A percentile compares a stretch with the other conserved stretches of the same genome.
These are phyloP conservation scores for Rhodofomes roseus DNA, from an alignment of 1,284 basidiomycete species.

Conservation along the genomic window DNA sequence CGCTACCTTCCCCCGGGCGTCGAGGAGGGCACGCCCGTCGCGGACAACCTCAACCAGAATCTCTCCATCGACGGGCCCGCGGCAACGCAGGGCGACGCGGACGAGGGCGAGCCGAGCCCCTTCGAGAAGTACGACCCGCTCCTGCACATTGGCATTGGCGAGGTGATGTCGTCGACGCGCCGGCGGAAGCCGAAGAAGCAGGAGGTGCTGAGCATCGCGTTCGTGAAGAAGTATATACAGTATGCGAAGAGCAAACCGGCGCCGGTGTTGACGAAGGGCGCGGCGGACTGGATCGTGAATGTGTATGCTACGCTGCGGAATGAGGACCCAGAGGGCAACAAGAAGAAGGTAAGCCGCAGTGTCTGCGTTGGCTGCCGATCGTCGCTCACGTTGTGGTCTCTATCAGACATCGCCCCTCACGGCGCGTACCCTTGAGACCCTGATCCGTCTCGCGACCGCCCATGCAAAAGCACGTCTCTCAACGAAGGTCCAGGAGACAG, in stretches of 20 bases:
- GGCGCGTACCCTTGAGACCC: constrained; percentile 96
- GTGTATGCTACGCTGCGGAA: constrained; percentile 93
- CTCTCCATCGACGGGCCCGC: constrained; percentile 79
- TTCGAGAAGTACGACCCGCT: constrained; percentile 98
- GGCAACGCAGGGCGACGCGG: constrained; percentile 50
- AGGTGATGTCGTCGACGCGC: constrained; percentile 40
- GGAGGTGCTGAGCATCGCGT: constrained; percentile 90
- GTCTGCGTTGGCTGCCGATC: background rate
- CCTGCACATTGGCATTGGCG: constrained; percentile 75
- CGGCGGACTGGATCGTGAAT: constrained; percentile 91
- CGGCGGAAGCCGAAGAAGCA: constrained; percentile 61
- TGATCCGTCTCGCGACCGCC: constrained; percentile 97
- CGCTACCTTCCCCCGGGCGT: constrained; percentile 95
- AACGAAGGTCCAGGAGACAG: constrained; percentile 77
- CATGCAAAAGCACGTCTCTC: constrained; percentile 96
- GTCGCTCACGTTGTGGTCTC: background rate
- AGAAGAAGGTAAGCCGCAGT: constrained; percentile 67
- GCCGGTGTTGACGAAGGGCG: constrained; percentile 88
- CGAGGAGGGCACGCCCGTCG: constrained; percentile 89
- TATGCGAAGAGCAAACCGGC: constrained; percentile 90
- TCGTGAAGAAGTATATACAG: constrained; percentile 99
- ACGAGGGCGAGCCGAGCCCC: constrained; percentile 69
- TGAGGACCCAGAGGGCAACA: constrained; percentile 87
- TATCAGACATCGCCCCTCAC: constrained; percentile 93
- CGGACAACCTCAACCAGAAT: constrained; percentile 86